phyloP scores from a whole-genome alignment of 495 filamentous ascomycete genomes.

The Aspergillus sclerotioniger region DNA sequence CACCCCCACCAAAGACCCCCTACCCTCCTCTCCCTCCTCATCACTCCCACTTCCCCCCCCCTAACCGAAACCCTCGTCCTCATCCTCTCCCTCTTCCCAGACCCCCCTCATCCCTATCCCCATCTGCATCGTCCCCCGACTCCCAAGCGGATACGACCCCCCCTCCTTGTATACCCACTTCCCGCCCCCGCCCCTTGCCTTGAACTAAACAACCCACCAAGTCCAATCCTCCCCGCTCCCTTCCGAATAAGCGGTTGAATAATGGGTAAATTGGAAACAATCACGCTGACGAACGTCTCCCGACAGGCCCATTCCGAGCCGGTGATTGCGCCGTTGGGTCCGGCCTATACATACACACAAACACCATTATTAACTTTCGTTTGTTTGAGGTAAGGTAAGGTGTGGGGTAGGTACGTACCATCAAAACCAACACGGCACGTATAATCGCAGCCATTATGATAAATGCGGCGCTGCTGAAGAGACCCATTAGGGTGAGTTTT shows the following conservation, averaged over 20 bases:
- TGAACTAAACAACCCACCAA: conserved; percentile 29
- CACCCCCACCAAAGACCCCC: conserved; percentile 14
- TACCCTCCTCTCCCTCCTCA: conserved; percentile 31
- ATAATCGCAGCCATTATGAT: conserved; percentile 54
- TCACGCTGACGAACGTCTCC: conserved; percentile 55
- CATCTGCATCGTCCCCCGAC: no score
- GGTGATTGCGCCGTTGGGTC: conserved; percentile 36
- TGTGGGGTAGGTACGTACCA: conserved; percentile 26
- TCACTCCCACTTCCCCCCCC: conserved; percentile 28
- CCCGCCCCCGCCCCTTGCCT: conserved; percentile 13
- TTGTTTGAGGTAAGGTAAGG: no score
- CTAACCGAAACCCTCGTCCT: not conserved
- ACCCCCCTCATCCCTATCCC: no score
- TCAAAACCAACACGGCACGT: conserved; percentile 52
- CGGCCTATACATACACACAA: no score
- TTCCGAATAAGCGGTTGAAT: conserved; percentile 49
- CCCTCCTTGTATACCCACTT: not conserved
- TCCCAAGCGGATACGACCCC: conserved; percentile 22
- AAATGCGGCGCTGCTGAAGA: conserved; percentile 57
- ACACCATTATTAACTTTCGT: no score
- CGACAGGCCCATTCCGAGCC: conserved; percentile 57
- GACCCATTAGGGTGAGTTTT: conserved; percentile 47
- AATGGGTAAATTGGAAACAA: conserved; percentile 57
- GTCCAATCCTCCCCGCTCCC: conserved; percentile 30
- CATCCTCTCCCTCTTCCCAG: no score